phyloP scores from a whole-genome alignment of 192 early-diverging fungal genomes.

The Coemansia sp. region DNA sequence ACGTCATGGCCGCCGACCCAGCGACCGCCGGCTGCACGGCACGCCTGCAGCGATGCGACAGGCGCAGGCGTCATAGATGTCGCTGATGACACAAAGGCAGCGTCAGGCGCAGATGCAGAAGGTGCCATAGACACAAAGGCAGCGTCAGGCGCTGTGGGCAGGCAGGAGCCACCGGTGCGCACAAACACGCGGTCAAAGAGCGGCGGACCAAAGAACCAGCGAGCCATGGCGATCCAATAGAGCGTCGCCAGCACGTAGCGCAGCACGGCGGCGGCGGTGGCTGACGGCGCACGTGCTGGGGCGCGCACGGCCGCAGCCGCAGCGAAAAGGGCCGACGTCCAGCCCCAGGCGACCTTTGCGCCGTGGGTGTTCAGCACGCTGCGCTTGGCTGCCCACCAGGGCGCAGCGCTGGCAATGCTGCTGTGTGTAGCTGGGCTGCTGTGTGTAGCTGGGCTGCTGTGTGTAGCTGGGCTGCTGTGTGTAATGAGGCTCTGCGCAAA shows the following conservation, averaged over 20 bases:
- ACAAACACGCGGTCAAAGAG: conserved; percentile 78
- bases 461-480: not conserved
- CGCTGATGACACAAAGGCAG: too few relatives aligned
- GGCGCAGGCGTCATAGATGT: not conserved
- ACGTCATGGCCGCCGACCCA: conserved; percentile 85
- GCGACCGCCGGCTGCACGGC: conserved; percentile 59
- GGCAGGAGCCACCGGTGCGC: conserved; percentile 68
- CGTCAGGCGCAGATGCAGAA: not conserved
- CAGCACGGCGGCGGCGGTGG: conserved; percentile 17
- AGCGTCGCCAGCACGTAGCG: conserved; percentile 66
- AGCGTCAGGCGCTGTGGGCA: not conserved
- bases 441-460: not conserved
- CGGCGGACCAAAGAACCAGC: conserved; percentile 82
- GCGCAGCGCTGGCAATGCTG: not conserved
- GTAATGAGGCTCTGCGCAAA: conserved; percentile 15
- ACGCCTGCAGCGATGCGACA: conserved; percentile 31
- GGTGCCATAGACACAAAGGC: not conserved
- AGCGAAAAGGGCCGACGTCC: conserved; percentile 71
- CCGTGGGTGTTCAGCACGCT: conserved; percentile 76
- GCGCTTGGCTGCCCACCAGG: conserved; percentile 64
- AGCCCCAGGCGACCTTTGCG: conserved; percentile 87
- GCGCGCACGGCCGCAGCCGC: conserved; percentile 42
- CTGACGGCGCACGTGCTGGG: conserved; percentile 7
- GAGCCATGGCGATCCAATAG: conserved; percentile 84
- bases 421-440: not conserved